Evolutionary conservation across 2,329 filamentous ascomycete genomes (phyloP).

Genomic region (Dactylellina sp.): DNA sequence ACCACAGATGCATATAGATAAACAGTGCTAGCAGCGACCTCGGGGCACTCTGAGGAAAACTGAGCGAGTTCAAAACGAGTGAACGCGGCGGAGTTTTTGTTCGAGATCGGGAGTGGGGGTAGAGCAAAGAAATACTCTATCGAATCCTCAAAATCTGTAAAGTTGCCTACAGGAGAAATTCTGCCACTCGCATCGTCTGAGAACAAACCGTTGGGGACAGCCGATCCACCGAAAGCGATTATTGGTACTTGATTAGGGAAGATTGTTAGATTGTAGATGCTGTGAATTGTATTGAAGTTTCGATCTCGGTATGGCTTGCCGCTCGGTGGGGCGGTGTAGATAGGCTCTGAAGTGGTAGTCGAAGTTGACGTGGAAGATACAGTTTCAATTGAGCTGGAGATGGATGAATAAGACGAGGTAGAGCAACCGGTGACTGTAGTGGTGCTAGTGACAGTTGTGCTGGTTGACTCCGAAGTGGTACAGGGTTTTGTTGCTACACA

Average conservation of each 20-base stretch:
- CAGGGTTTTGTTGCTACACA: constrained; percentile 20
- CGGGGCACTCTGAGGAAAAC: constrained; percentile 63
- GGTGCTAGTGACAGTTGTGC: constrained; percentile 6
- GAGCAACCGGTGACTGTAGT: constrained; percentile 13
- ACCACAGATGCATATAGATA: constrained; percentile 63
- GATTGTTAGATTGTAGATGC: constrained; percentile 65
- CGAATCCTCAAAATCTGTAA: constrained; percentile 64
- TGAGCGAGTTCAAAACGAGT: constrained; percentile 62
- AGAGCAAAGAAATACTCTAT: constrained; percentile 67
- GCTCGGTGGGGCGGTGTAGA: constrained; percentile 18
- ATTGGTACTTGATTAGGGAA: constrained; percentile 64
- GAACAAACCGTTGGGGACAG: constrained; percentile 64
- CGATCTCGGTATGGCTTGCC: constrained; percentile 57
- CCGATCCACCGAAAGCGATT: constrained; percentile 62
- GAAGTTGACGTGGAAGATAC: constrained; percentile 27
- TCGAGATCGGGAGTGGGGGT: constrained; percentile 62
- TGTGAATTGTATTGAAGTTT: constrained; percentile 63
- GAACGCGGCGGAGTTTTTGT: constrained; percentile 61
- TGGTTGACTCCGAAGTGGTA: constrained; percentile 14
- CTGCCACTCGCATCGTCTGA: constrained; percentile 63
- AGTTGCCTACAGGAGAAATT: constrained; percentile 65
- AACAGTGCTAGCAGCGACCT: constrained; percentile 63
- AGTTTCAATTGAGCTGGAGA: not conserved
- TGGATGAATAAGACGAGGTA: not conserved
- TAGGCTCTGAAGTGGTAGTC: constrained; percentile 4